A percentile compares a stretch with the other conserved stretches of the same genome.
Evolutionary conservation across 2,329 filamentous ascomycete genomes (phyloP).

Genomic region (Penicillium glabrum): DNA sequence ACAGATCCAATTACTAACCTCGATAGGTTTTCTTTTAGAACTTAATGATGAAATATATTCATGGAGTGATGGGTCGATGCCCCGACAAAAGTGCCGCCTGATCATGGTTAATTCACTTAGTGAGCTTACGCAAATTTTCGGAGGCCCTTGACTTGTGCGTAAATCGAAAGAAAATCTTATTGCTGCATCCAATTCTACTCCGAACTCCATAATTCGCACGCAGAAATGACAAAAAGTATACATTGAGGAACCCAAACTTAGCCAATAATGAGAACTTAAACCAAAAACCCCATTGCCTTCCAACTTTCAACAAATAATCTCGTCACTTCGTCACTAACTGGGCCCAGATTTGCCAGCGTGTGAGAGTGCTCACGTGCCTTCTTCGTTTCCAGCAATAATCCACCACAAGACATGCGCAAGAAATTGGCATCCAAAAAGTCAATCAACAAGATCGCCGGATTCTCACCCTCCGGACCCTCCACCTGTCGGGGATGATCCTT

Average conservation of each 20-base stretch:
- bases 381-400: constrained; percentile 41
- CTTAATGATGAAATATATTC: too few relatives aligned
- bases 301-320: constrained; percentile 36
- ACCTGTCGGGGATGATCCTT: constrained; percentile 9
- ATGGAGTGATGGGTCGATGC: too few relatives aligned
- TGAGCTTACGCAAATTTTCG: too few relatives aligned
- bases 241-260: background rate
- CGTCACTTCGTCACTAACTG: constrained; percentile 33
- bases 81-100: too few relatives aligned
- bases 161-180: too few relatives aligned
- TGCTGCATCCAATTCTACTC: too few relatives aligned
- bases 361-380: constrained; percentile 39
- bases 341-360: constrained; percentile 28
- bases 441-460: constrained; percentile 29
- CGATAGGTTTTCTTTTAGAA: too few relatives aligned
- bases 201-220: background rate
- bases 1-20: too few relatives aligned
- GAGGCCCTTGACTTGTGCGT: too few relatives aligned
- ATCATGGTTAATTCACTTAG: too few relatives aligned
- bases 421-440: constrained; percentile 37
- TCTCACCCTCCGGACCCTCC: constrained; percentile 16
- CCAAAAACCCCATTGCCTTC: constrained; percentile 31
- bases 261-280: background rate
- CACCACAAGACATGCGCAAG: constrained; percentile 48
- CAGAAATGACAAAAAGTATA: background rate